Evolutionary conservation across 2,329 filamentous ascomycete genomes (phyloP).

Genomic region (Bipolaris oryzae): DNA sequence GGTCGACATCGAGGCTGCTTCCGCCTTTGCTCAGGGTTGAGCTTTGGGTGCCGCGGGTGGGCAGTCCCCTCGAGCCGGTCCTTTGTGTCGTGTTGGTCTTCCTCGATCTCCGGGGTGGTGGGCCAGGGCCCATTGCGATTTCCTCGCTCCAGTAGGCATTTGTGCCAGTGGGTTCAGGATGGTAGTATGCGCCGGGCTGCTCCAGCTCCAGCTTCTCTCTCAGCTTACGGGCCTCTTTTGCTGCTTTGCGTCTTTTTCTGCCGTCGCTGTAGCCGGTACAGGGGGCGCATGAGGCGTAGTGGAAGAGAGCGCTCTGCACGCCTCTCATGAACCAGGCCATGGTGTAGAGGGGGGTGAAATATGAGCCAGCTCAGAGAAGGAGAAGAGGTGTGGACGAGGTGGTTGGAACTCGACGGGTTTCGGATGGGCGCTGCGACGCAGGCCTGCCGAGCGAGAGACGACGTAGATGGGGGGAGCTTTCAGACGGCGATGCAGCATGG

Average conservation of each 20-base stretch:
- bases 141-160: constrained; percentile 91
- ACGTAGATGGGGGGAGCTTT: constrained; percentile 27
- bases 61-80: constrained; percentile 61
- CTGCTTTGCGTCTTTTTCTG: constrained; percentile 72
- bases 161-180: constrained; percentile 82
- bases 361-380: constrained; percentile 1
- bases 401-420: constrained; percentile 1
- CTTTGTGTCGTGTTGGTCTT: constrained; percentile 57
- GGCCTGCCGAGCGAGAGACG: constrained; percentile 5
- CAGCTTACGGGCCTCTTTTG: constrained; percentile 69
- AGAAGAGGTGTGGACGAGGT: neutral
- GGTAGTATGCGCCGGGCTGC: constrained; percentile 75
- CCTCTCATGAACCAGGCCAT: constrained; percentile 53
- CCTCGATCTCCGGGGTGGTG: constrained; percentile 65
- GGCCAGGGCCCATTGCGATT: constrained; percentile 78
- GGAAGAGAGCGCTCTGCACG: constrained; percentile 78
- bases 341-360: constrained; percentile 9
- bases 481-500: constrained; percentile 25
- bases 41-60: constrained; percentile 61
- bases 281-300: constrained; percentile 76
- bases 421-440: constrained; percentile 6
- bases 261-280: constrained; percentile 74
- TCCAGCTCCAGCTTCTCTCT: constrained; percentile 69
- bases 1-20: constrained; percentile 45
- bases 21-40: constrained; percentile 54